Evolutionary conservation across 2,329 filamentous ascomycete species (phyloP).

Genomic region (Pestalotiopsis sp.): DNA sequence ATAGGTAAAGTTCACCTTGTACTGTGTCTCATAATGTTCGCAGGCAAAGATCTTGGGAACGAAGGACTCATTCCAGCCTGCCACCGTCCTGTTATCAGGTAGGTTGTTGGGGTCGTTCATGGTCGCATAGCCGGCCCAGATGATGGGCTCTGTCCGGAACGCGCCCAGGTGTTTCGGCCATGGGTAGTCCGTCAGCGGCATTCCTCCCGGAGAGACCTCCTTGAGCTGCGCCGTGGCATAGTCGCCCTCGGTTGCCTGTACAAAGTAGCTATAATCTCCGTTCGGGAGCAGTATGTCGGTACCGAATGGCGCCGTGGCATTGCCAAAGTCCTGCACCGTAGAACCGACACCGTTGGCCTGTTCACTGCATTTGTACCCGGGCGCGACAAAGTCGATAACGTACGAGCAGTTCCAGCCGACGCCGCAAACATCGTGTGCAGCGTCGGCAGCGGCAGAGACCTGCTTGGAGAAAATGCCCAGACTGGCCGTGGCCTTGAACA

Average conservation of each 20-base stretch:
- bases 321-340: conserved; percentile 26
- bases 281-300: conserved; percentile 32
- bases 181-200: conserved; percentile 24
- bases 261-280: conserved; percentile 35
- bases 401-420: conserved; percentile 40
- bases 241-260: conserved; percentile 31
- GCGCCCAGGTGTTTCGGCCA: conserved; percentile 35
- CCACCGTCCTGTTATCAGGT: conserved; percentile 18
- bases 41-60: conserved; percentile 37
- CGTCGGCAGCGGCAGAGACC: conserved; percentile 25
- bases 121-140: conserved; percentile 37
- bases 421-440: conserved; percentile 35
- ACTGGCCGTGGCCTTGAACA: conserved; percentile 27
- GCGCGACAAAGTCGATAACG: conserved; percentile 34
- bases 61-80: conserved; percentile 31
- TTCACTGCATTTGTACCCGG: conserved; percentile 39
- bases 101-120: conserved; percentile 20
- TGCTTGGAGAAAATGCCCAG: conserved; percentile 25
- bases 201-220: conserved; percentile 29
- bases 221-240: conserved; percentile 31
- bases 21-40: conserved; percentile 37
- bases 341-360: conserved; percentile 30
- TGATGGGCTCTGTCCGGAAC: conserved; percentile 37
- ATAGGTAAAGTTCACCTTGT: conserved; percentile 35
- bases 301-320: conserved; percentile 29